Percentiles rank a stretch among this genome's conserved stretches.
phyloP scores from a whole-genome alignment of 1,284 basidiomycete genomes.

The Stereum hirsutum region DNA sequence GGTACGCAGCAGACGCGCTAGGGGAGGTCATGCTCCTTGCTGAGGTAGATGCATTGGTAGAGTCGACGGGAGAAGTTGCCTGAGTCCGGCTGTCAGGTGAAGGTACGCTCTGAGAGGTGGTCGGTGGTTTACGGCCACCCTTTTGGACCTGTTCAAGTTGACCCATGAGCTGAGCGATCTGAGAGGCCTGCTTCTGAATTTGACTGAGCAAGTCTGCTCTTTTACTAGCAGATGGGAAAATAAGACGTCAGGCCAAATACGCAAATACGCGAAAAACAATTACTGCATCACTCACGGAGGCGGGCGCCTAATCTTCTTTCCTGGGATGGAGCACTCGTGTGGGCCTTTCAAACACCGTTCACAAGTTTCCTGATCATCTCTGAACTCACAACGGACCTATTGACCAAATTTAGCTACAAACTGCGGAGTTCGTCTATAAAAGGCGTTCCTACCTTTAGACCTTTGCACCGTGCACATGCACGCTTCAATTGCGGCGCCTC shows the following conservation, averaged over 20 bases:
- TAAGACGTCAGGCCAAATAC: too few relatives aligned
- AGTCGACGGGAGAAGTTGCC: constrained; percentile 10
- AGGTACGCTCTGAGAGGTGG: constrained; percentile 6
- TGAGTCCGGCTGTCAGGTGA: constrained; percentile 16
- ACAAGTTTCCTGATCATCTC: constrained; percentile 56
- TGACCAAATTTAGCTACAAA: background rate
- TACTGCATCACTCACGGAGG: constrained; percentile 47
- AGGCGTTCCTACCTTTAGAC: constrained; percentile 43
- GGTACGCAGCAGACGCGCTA: constrained; percentile 8
- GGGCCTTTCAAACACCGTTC: constrained; percentile 58
- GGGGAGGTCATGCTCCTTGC: constrained; percentile 5
- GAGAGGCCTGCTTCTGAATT: constrained; percentile 60
- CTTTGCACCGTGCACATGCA: constrained; percentile 67
- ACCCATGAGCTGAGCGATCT: constrained; percentile 60
- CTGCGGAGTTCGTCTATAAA: background rate
- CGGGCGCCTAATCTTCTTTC: constrained; percentile 65
- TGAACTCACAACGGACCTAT: constrained; percentile 64
- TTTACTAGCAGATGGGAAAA: constrained; percentile 32
- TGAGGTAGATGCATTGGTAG: background rate
- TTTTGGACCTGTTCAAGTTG: constrained; percentile 14
- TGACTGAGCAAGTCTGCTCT: constrained; percentile 66
- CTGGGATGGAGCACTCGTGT: constrained; percentile 66
- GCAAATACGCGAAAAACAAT: too few relatives aligned
- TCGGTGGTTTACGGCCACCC: constrained; percentile 5
- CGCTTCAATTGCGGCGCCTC: constrained; percentile 21